These are phyloP conservation scores for Hypericum androsaemum DNA, from an alignment of 345 rosid genomes.

Conservation along the genomic window DNA sequence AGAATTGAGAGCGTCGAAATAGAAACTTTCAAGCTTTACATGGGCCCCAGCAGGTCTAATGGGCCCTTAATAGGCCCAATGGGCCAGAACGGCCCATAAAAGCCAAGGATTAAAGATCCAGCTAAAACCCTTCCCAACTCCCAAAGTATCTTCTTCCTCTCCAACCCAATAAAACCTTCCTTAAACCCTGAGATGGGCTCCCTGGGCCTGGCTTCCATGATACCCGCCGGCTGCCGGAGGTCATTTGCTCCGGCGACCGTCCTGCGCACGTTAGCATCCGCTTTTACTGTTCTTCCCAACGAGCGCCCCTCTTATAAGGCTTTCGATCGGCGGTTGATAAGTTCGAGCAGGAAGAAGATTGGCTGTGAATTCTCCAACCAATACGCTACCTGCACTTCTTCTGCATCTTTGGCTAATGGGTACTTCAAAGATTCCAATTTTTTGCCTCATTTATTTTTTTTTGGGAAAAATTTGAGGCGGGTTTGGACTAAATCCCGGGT, in stretches of 20 bases:
- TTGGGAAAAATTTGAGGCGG: no score
- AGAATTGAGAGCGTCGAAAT: no score
- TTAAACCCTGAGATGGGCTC: conserved; percentile 14
- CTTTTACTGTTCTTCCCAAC: conserved; percentile 9
- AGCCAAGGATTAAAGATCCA: no score
- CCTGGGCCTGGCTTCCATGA: conserved; percentile 34
- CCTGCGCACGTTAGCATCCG: conserved; percentile 34
- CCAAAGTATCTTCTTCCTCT: no score
- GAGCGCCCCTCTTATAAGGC: conserved; percentile 9
- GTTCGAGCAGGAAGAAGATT: conserved; percentile 21
- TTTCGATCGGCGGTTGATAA: conserved; percentile 7
- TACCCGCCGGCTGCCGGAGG: conserved; percentile 34
- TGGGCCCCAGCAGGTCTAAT: no score
- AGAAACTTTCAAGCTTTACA: no score
- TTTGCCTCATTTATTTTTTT: background rate
- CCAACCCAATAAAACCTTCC: no score
- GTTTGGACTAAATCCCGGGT: no score
- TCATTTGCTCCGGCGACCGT: conserved; percentile 23
- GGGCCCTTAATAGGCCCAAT: no score
- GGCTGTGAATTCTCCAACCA: conserved; percentile 29
- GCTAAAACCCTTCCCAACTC: no score
- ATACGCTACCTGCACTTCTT: conserved; percentile 17
- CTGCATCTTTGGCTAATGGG: conserved; percentile 35
- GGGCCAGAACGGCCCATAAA: no score
- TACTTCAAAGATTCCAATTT: conserved; percentile 19